Evolutionary conservation across 805 yeast species (phyloP).

Genomic region (Tetrapisispora fleetii): DNA sequence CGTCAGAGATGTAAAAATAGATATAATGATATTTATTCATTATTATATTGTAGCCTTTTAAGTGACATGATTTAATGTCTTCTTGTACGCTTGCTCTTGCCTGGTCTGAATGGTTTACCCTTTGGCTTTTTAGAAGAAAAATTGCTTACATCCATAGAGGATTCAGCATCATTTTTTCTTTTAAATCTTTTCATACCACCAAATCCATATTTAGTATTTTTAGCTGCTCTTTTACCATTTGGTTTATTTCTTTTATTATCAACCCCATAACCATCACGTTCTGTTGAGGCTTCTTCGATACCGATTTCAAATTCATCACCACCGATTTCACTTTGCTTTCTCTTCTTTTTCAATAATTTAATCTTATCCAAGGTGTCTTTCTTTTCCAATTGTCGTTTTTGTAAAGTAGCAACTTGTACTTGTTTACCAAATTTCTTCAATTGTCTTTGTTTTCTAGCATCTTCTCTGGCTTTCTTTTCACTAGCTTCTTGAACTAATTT

Average conservation of each 20-base stretch:
- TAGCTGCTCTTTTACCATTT: constrained; percentile 57
- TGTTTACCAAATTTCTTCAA: constrained; percentile 96
- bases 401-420: constrained; percentile 87
- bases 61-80: constrained; percentile 10
- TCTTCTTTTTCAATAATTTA: constrained; percentile 82
- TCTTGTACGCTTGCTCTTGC: constrained; percentile 42
- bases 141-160: constrained; percentile 56
- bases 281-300: constrained; percentile 66
- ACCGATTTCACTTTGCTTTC: constrained; percentile 61
- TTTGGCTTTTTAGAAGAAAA: constrained; percentile 48
- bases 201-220: constrained; percentile 61
- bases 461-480: constrained; percentile 83
- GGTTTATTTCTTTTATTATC: constrained; percentile 26
- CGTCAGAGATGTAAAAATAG: not conserved
- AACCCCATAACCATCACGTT: constrained; percentile 4
- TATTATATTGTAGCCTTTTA: not conserved
- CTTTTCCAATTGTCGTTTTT: constrained; percentile 89
- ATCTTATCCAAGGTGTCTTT: constrained; percentile 82
- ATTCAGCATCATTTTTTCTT: constrained; percentile 63
- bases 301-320: constrained; percentile 65
- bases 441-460: constrained; percentile 87
- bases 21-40: too few relatives aligned
- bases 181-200: constrained; percentile 73
- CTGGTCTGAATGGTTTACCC: constrained; percentile 40
- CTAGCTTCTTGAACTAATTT: constrained; percentile 71